Conservation (phyloP, 2,329 filamentous ascomycete genomes). For the Calonectria pauciramosa region DNA sequence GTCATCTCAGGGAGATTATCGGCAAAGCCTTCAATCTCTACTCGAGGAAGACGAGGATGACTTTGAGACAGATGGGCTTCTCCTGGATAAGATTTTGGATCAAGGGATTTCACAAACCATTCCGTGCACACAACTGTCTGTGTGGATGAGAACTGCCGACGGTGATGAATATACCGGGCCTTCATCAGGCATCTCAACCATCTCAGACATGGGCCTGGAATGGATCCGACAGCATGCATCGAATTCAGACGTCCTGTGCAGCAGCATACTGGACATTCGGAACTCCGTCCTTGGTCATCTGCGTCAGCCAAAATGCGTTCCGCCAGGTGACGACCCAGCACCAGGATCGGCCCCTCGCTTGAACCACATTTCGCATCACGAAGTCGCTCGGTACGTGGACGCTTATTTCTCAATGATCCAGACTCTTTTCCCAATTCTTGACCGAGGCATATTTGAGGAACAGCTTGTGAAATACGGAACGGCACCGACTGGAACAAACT, state of each 20-base stretch:
- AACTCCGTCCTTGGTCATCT: background rate
- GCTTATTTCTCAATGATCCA: conserved; percentile 9
- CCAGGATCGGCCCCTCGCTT: too few relatives aligned
- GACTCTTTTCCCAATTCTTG: background rate
- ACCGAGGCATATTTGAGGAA: background rate
- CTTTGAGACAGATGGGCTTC: too few relatives aligned
- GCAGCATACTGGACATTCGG: conserved; percentile 1
- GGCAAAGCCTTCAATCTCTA: too few relatives aligned
- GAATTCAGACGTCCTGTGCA: background rate
- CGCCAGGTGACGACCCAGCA: background rate
- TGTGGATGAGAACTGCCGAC: conserved; percentile 11
- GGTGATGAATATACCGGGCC: conserved; percentile 25
- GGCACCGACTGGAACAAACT: background rate
- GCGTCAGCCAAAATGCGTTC: conserved; percentile 5
- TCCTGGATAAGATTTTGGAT: too few relatives aligned
- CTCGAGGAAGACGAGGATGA: too few relatives aligned
- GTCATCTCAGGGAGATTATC: too few relatives aligned
- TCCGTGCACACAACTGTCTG: too few relatives aligned
- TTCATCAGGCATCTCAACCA: conserved; percentile 16
- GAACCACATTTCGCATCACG: background rate
- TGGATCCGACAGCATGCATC: conserved; percentile 8
- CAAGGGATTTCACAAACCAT: too few relatives aligned
- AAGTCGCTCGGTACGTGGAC: background rate
- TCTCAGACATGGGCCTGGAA: conserved; percentile 12
- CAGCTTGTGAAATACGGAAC: background rate